Evolutionary conservation across 2,329 filamentous ascomycete genomes (phyloP).

Genomic region (Aspergillus floridensis): DNA sequence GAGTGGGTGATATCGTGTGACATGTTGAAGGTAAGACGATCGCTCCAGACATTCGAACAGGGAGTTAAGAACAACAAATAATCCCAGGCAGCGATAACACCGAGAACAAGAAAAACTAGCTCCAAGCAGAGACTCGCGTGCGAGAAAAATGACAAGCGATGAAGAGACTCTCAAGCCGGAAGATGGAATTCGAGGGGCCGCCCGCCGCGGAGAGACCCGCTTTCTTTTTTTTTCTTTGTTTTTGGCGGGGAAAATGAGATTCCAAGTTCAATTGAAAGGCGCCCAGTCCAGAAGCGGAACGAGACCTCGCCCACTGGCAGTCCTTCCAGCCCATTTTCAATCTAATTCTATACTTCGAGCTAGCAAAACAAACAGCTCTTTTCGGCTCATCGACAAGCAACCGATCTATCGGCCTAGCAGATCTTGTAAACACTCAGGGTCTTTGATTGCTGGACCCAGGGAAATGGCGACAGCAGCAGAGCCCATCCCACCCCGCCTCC

Average conservation of each 20-base stretch:
- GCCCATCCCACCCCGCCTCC: slow-evolving; percentile 26
- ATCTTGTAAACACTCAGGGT: too few relatives aligned
- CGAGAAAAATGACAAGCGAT: not conserved
- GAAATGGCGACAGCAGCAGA: slow-evolving; percentile 11
- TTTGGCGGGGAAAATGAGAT: slow-evolving; percentile 7
- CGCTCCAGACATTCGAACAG: not conserved
- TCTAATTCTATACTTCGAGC: not conserved
- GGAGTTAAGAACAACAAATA: not conserved
- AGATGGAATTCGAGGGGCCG: not conserved
- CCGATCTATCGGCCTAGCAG: too few relatives aligned
- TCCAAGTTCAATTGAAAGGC: too few relatives aligned
- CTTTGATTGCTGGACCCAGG: too few relatives aligned
- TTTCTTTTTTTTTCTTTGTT: not conserved
- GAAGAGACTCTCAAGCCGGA: not conserved
- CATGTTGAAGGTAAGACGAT: not conserved
- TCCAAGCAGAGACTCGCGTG: not conserved
- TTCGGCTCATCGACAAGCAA: too few relatives aligned
- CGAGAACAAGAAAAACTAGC: not conserved
- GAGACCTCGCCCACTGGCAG: not conserved
- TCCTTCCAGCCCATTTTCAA: too few relatives aligned
- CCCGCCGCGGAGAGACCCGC: not conserved
- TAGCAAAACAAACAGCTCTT: not conserved
- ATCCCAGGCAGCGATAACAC: not conserved
- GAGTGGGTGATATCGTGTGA: not conserved
- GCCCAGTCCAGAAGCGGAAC: not conserved